Base-by-base conservation (phyloP, 495 filamentous ascomycete genomes). In the Trichoderma virens region DNA sequence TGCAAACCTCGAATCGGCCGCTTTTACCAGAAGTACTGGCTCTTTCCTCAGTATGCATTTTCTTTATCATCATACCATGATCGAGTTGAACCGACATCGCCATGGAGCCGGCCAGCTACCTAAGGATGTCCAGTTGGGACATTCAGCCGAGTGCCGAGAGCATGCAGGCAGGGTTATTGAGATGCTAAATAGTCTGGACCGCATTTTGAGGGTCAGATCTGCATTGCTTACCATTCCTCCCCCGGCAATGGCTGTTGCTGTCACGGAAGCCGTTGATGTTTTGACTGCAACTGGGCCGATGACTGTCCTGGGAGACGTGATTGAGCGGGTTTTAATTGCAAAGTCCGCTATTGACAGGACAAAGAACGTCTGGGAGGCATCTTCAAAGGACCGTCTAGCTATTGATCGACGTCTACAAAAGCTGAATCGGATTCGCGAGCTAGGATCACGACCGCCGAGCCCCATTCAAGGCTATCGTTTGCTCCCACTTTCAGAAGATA, bases 31-130 rank as follows among this genome's bases (percentile, higher is more conserved):
- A 28, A 64, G 69, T 35, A 62, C 61, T 5, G 82, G 81, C 8
- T 75, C 80, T 0, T 86, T 85, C 66, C 71, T 89, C 60, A 77
- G 78, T 0, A 81, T 86, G 66, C 86, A 90, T 67, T 69, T 87
- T 30, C 72, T 89, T 28, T 86, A 87, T 70, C 83, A 88, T 70
- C 76, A 80, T 28, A 81, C 82, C 3, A 69, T 82, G 62, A 82
- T 88, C 74, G 83, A 84, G 51, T 76, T 89, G 8, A 86, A 89
- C 65, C 80, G 88, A 41, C 80, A 87, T 65, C 79, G 78, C 31
- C 68, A 64, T 9, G 61, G 34, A 25, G 27, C 35, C 27, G 16
- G 25, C 38, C 39, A 41, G 8, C 61, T 62, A 30, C 61, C 61
- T 9, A 27, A 11, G 16, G 61, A 62, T 38, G 38, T 41, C 18